Evolutionary conservation across 225 moss, liverwort and hornwort species (phyloP), one percentile per base, ranked within the genome.

Genomic region (Neckera pumila): DNA sequence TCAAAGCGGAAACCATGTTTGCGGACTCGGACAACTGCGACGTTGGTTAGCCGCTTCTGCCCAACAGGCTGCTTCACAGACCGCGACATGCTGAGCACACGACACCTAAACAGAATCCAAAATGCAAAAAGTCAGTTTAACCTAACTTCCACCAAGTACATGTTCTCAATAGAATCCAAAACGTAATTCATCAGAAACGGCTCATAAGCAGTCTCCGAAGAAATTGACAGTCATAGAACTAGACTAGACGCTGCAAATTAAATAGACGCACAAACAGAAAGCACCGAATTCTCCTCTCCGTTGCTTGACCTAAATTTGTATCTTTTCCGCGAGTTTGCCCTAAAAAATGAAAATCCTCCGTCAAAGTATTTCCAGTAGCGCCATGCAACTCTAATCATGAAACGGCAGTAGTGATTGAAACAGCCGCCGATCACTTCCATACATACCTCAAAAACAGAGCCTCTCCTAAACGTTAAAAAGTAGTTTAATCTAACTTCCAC

Each of bases 1-100:
- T 99, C 98, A 83, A 99, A 97, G 17, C 98, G 96, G 72, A 91
- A 89, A 43, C 98, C 98, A 88, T 95, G 94, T 91, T 96, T 97
- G 89, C 96, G 96, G 49, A 94, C 89, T 69, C 97, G 95, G 89
- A 99, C 99, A 31, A 96, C 93, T 69, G 99, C 99, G 54, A 99
- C 95, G 85, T 99, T 99, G 4, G 99, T 99, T 15, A 99, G 94
- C 90, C 99, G 90, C 93, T 99, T 99, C 91, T 99, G 99, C 84
- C 99, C 99, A 30, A 99, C 42, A 21, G 99, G 99, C 90, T 99
- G 99, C 87, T 92, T 94, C 91, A 99, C 91, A 62, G 78, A 42
- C 71, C 94, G 89, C 64, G 95, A 96, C 96, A 98, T 97, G 81
- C 43, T 86, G 82, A 65, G 36, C 3, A 61, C 51, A 79, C 73